Evolutionary conservation across 129 eudicot genomes (phyloP).

Genomic region (Gnaphalium uliginosum): DNA sequence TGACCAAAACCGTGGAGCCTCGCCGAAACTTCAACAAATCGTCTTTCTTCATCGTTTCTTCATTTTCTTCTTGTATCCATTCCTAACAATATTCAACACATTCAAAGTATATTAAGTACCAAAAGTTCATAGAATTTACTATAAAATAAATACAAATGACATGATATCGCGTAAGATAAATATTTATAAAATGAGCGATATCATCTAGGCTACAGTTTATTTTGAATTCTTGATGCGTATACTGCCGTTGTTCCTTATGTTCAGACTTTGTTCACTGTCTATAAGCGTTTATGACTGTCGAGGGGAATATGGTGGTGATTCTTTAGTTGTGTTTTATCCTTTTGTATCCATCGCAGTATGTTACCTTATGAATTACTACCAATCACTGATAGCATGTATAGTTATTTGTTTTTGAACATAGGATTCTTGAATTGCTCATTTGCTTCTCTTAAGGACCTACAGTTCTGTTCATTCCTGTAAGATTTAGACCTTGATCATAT

Average conservation of each 20-base stretch:
- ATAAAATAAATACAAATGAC: too few species aligned
- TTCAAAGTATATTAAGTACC: too few species aligned
- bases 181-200: too few species aligned
- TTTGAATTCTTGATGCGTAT: slow-evolving; percentile 8
- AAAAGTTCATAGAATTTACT: too few species aligned
- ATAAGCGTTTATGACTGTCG: not conserved
- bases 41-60: too few species aligned
- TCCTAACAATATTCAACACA: too few species aligned
- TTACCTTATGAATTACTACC: not conserved
- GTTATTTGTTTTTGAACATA: not conserved
- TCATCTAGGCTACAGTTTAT: not conserved
- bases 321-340: not conserved
- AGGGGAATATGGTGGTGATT: slow-evolving; percentile 4
- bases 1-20: too few species aligned
- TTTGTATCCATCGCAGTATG: not conserved
- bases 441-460: not conserved
- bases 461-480: not conserved
- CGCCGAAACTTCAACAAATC: too few species aligned
- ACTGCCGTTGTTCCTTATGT: not conserved
- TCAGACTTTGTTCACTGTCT: not conserved
- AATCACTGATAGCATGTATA: slow-evolving; percentile 3
- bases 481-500: not conserved
- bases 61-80: too few species aligned
- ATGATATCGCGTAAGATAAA: too few species aligned
- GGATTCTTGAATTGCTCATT: not conserved